phyloP scores from a whole-genome alignment of 75 land plant genomes.

The Selaginella moellendorffii region DNA sequence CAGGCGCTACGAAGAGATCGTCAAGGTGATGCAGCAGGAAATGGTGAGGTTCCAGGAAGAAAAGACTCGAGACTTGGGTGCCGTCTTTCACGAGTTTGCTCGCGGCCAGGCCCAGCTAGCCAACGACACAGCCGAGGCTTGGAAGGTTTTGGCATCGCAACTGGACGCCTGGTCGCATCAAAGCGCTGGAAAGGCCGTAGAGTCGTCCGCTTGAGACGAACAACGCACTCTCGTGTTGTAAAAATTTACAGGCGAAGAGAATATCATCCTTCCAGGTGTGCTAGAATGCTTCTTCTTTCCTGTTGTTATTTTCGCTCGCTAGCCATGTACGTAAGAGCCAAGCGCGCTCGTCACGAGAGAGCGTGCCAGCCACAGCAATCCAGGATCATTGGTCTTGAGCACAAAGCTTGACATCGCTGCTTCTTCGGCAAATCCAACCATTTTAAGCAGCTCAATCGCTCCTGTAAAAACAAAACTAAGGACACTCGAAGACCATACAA shows the following conservation, averaged over 20 bases:
- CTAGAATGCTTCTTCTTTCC: too few species aligned
- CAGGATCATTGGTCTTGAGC: neutral
- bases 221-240: too few species aligned
- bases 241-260: too few species aligned
- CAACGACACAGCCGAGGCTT: constrained; percentile 66
- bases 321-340: too few species aligned
- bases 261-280: too few species aligned
- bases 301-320: too few species aligned
- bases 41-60: constrained; percentile 75
- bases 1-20: constrained; percentile 54
- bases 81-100: constrained; percentile 75
- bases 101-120: constrained; percentile 82
- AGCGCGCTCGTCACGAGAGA: too few species aligned
- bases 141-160: constrained; percentile 77
- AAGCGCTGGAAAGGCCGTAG: too few species aligned
- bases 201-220: too few species aligned
- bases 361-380: neutral
- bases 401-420: neutral
- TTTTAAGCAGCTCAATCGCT: neutral
- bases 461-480: neutral
- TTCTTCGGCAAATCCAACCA: neutral
- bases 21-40: constrained; percentile 69
- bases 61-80: constrained; percentile 70
- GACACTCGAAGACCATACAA: neutral
- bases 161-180: too few species aligned